Evolutionary conservation across 1,284 basidiomycete genomes (phyloP), one percentile per base, ranked within the genome.

Genomic region (Laetiporus sulphureus): DNA sequence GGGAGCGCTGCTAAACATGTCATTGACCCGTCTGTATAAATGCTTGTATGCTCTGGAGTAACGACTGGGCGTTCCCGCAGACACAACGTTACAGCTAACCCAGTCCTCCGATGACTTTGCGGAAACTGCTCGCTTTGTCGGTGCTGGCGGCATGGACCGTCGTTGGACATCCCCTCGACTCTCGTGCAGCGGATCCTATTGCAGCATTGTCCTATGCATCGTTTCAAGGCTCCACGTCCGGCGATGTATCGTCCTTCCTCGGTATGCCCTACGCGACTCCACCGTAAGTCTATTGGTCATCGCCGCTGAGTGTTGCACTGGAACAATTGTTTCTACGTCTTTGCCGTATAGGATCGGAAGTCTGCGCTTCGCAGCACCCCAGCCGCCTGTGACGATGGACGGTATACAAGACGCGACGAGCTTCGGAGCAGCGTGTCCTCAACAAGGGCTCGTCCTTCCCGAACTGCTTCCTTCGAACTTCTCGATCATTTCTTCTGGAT

Each of bases 261-360:
- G 50, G 52, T 18, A 48, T 54, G 13, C 48, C 50, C 2, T 54
- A 40, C 22, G 52, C 52, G 12, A 44, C 46, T 27, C 44, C 50
- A 31, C 52, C 52, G 48, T 53, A 30, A 34, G 51, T 36, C 4
- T 15, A 13, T 19, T 7, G 8, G 10, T 7, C 8, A 11, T 33
- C 16, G 20, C 21, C 18, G 18, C 5, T 22, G 20, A 12, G 5
- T n/a, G 8, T 20, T 16, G 22, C 5, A 24, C 3, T 16, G 12
- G 16, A 21, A 21, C 19, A 11, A 19, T 27, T 8, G 3, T 22
- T 29, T 18, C 21, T 12, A 23, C n/a, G 8, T 19, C 20, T 27
- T 5, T 19, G n/a, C 23, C 22, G 25, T 15, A 22, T 33, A 73
- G 72, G 2, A 53, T 65, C 20, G 70, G 69, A 1, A 55, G 71